These are phyloP conservation scores for Piromyces finnis DNA, from an alignment of 192 early-diverging fungal genomes.

Conservation along the genomic window DNA sequence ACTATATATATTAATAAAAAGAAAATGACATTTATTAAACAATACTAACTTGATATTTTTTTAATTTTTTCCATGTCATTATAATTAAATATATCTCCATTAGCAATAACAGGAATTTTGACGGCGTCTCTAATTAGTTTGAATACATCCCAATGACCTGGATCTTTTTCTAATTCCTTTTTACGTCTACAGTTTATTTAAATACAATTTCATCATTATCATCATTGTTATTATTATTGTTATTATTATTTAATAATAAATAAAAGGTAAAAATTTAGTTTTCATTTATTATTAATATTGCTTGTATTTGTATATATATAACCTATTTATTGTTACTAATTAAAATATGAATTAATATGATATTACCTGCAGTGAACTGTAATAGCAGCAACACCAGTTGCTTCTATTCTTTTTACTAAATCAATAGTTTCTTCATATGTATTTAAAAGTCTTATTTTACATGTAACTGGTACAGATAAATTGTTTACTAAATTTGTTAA, in stretches of 20 bases:
- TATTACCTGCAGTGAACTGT: conserved; percentile 71
- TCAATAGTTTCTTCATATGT: conserved; percentile 59
- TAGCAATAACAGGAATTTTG: conserved; percentile 64
- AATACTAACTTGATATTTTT: conserved; percentile 24
- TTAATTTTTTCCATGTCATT: conserved; percentile 41
- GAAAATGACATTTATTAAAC: too few species aligned
- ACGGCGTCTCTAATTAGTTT: conserved; percentile 49
- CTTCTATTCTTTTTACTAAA: conserved; percentile 62
- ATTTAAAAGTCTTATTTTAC: conserved; percentile 66
- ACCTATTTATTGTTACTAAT: too few species aligned
- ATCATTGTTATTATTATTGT: background rate
- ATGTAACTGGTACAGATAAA: conserved; percentile 61
- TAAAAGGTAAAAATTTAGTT: too few species aligned
- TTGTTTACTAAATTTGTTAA: conserved; percentile 51
- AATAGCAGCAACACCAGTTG: conserved; percentile 70
- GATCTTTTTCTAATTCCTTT: conserved; percentile 57
- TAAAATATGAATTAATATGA: background rate
- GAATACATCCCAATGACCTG: conserved; percentile 72
- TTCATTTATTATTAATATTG: too few species aligned
- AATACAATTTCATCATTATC: background rate
- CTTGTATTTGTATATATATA: too few species aligned
- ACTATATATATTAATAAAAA: too few species aligned
- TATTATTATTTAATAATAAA: too few species aligned
- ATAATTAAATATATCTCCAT: conserved; percentile 67
- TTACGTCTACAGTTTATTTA: conserved; percentile 15